Evolutionary conservation across 345 rosid species (phyloP).

Genomic region (Pugionium cornutum): DNA sequence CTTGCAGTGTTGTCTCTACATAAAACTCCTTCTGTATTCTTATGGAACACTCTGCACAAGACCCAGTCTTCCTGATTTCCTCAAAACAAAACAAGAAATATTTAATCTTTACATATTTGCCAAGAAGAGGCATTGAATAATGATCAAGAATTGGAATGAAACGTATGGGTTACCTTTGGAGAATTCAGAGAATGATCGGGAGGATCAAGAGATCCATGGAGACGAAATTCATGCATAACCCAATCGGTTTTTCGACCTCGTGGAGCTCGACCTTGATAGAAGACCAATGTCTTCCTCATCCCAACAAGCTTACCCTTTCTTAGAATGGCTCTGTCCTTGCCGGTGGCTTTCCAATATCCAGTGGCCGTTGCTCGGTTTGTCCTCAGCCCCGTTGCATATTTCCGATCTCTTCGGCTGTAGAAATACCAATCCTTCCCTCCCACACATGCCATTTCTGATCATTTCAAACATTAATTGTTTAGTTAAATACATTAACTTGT

Average conservation of each 20-base stretch:
- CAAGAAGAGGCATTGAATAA: background rate
- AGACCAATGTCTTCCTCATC: slow-evolving; percentile 90
- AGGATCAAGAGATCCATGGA: slow-evolving; percentile 54
- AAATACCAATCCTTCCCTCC: slow-evolving; percentile 92
- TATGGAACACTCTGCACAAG: slow-evolving; percentile 68
- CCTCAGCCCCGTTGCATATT: slow-evolving; percentile 87
- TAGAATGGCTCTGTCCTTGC: slow-evolving; percentile 62
- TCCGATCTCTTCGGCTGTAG: slow-evolving; percentile 80
- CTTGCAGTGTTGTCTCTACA: slow-evolving; percentile 48
- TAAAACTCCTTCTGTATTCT: slow-evolving; percentile 46
- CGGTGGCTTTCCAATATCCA: slow-evolving; percentile 98
- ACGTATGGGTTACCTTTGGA: slow-evolving; percentile 18
- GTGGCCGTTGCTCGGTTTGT: slow-evolving; percentile 82
- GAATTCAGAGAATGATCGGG: slow-evolving; percentile 34
- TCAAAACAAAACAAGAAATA: background rate
- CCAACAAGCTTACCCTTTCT: slow-evolving; percentile 69
- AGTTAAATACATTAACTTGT: no score
- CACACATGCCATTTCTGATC: slow-evolving; percentile 67
- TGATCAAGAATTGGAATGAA: background rate
- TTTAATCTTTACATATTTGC: slow-evolving; percentile 5
- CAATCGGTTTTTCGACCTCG: slow-evolving; percentile 76
- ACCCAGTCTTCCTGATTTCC: slow-evolving; percentile 81
- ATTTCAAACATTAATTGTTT: background rate
- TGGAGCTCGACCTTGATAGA: slow-evolving; percentile 94
- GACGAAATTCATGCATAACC: slow-evolving; percentile 95